Evolutionary conservation across 2,329 filamentous ascomycete genomes (phyloP).

Genomic region (Camillea tinctor): DNA sequence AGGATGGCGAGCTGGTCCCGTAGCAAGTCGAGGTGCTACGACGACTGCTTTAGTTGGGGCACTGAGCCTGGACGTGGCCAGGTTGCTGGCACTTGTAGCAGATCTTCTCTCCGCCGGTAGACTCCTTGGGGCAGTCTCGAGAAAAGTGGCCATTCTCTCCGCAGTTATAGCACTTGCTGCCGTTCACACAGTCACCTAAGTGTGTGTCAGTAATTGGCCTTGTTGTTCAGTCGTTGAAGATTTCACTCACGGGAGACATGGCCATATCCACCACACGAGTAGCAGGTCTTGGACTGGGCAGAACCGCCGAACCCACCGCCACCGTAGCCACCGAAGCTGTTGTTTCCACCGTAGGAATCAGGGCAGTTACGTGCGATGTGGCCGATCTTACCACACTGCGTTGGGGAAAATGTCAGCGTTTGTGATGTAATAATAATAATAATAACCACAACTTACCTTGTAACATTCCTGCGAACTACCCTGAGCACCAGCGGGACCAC

Average conservation of each 20-base stretch:
- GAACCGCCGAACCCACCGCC: slow-evolving; percentile 49
- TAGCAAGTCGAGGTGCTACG: slow-evolving; percentile 10
- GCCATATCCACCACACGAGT: slow-evolving; percentile 94
- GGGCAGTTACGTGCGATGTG: slow-evolving; percentile 94
- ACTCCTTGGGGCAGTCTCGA: slow-evolving; percentile 93
- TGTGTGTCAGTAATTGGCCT: slow-evolving; percentile 7
- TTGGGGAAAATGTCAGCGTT: slow-evolving; percentile 11
- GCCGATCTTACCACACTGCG: slow-evolving; percentile 83
- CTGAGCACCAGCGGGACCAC: slow-evolving; percentile 45
- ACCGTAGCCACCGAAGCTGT: slow-evolving; percentile 46
- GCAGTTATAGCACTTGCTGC: slow-evolving; percentile 99
- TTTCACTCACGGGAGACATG: slow-evolving; percentile 79
- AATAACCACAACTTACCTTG: slow-evolving; percentile 55
- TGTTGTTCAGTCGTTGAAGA: background rate
- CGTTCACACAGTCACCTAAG: slow-evolving; percentile 86
- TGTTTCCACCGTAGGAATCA: slow-evolving; percentile 57
- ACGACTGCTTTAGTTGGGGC: slow-evolving; percentile 66
- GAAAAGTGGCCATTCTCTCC: slow-evolving; percentile 91
- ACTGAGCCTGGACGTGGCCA: slow-evolving; percentile 91
- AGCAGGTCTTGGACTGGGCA: slow-evolving; percentile 77
- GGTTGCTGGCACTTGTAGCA: slow-evolving; percentile 92
- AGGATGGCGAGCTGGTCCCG: slow-evolving; percentile 8
- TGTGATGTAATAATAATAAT: background rate
- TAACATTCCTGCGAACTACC: slow-evolving; percentile 74
- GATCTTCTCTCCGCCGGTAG: slow-evolving; percentile 82